Base-by-base conservation (phyloP, 495 filamentous ascomycete species). In the Neurospora intermedia region DNA sequence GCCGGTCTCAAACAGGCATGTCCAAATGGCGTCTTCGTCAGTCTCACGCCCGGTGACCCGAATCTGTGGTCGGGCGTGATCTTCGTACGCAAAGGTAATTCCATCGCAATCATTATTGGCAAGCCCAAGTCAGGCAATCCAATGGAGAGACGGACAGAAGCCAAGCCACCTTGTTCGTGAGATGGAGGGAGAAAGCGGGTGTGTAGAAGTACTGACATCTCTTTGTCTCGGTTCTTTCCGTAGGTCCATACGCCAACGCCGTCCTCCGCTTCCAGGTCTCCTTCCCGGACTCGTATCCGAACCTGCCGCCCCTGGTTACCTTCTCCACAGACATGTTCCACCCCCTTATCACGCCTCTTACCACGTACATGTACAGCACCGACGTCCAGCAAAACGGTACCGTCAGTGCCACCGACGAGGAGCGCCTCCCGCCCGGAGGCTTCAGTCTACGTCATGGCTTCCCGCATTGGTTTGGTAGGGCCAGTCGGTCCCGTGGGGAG, bases 251-350 rank as follows among this genome's bases (percentile, higher is more conserved):
- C 83, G 87, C 92, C 41, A 89, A 91, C 42, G 93, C 94, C 38
- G 88, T 97, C 71, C 88, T 99, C 73, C 93, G 94, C 72, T 97
- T 98, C 83, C 90, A 93, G 74, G 89, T 99, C 75, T 89, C 89
- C 70, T 98, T 98, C 79, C 93, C 96, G 10, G 83, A 90, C 74
- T 85, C 85, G 38, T 98, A 97, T 78, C 96, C 96, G 6, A 82
- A 85, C 42, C 82, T 91, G 9, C 92, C 96, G 48, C 96, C 96
- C 7, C 84, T 93, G 6, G 89, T 99, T 69, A 94, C 90, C 48
- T 97, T 99, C 80, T 85, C 88, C 39, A 96, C 92, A 59, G 95
- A 98, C 76, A 90, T 98, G 70, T 99, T 97, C 80, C 95, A 99
- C 81, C 96, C 95, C 15, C 86, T 99, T 38, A 89, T 98, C 77